Conservation (phyloP, 371 early-diverging fungal species). For the Zopfochytrium polystomum region DNA sequence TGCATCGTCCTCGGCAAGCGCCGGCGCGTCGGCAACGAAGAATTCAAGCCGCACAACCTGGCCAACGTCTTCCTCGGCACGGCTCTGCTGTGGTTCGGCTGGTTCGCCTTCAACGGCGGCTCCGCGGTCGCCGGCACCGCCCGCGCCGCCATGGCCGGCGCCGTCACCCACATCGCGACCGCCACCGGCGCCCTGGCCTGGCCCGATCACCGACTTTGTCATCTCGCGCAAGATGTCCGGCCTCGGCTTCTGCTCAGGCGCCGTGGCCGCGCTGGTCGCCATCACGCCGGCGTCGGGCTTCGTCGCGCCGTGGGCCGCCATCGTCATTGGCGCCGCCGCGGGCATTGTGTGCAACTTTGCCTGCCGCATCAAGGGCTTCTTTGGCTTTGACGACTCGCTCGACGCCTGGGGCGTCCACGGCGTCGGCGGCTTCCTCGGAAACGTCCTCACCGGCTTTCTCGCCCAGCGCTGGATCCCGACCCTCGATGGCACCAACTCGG, state of each 20-base stretch:
- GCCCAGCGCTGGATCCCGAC: conserved; percentile 67
- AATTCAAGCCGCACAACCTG: conserved; percentile 79
- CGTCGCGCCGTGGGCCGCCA: conserved; percentile 77
- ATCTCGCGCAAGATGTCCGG: conserved; percentile 70
- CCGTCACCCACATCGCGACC: conserved; percentile 82
- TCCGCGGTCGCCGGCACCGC: conserved; percentile 75
- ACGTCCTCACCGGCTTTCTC: conserved; percentile 86
- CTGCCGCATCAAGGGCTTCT: conserved; percentile 68
- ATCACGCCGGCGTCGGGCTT: conserved; percentile 90
- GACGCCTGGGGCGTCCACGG: conserved; percentile 55
- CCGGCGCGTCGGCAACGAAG: conserved; percentile 53
- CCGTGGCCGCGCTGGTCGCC: conserved; percentile 84
- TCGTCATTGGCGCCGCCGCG: conserved; percentile 73
- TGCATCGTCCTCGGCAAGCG: conserved; percentile 75
- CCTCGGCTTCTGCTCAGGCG: conserved; percentile 88
- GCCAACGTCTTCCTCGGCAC: conserved; percentile 84
- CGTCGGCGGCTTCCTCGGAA: conserved; percentile 83
- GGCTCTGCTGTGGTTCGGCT: conserved; percentile 85
- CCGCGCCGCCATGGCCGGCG: conserved; percentile 80
- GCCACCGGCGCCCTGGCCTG: conserved; percentile 81
- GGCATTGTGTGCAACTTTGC: conserved; percentile 72
- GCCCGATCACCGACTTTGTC: conserved; percentile 64
- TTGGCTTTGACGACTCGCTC: conserved; percentile 77
- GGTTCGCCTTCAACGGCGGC: conserved; percentile 58
- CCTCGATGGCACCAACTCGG: too few relatives aligned